Evolutionary conservation across 306 rosid genomes (phyloP), one percentile per base, ranked within the genome.

Genomic region (Mimosa pudica): DNA sequence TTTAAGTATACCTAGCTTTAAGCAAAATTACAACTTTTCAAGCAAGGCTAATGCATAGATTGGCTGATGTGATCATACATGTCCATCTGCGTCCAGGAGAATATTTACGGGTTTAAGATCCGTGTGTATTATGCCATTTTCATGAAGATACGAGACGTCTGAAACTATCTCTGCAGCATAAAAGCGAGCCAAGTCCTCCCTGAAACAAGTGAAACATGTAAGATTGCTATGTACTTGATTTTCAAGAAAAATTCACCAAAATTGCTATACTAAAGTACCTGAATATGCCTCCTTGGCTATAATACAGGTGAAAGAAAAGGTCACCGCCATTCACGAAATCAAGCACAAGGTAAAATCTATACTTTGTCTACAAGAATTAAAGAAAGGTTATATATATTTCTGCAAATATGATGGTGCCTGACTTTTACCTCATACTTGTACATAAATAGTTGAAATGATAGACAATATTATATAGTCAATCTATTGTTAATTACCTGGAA

Each of bases 91-190:
- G 70, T 89, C 97, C 44, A 93, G 80, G 58, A 91, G 85, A 77
- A 91, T 82, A 84, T 93, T 93, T 80, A 91, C 97, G 64, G 98
- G 98, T 84, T 93, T 93, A 49, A 93, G 93, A 87, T 93, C 96
- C 82, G 94, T 85, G 64, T 93, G 97, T 96, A 87, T 91, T 78
- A 91, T 83, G 72, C 90, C 93, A 71, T 88, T 91, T 80, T 86
- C 87, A 83, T 93, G 97, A 60, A 93, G 98, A 83, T 93, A 87
- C 70, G 94, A 85, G 82, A 93, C 94, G 0, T 93, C 94, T 52
- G 89, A 91, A 87, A 91, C 84, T 83, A 91, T 89, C 87, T 91
- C 97, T 38, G 94, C 98, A 16, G 93, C 86, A 77, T 93, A 93
- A 63, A 91, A 84, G 78, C 98, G 93, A 11, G 92, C 94, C 79